Conservation (phyloP, 2,329 filamentous ascomycete species). For the Rhynchosporium graminicola region DNA sequence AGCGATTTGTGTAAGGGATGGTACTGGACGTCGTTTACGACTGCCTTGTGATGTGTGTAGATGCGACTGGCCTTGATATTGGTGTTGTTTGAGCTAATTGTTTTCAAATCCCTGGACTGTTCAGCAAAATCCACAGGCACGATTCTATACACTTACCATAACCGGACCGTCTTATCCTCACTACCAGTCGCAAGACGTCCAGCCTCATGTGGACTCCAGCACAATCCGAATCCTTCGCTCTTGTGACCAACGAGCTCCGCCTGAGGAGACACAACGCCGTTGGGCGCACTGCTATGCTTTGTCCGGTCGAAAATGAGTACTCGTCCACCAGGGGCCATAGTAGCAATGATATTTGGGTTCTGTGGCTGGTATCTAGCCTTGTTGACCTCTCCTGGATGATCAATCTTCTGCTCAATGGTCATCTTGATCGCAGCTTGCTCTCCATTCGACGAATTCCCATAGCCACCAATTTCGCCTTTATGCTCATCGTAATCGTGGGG, state of each 20-base stretch:
- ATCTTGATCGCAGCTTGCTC: conserved; percentile 79
- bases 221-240: conserved; percentile 86
- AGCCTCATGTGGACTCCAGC: conserved; percentile 80
- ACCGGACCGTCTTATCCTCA: conserved; percentile 85
- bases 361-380: conserved; percentile 98
- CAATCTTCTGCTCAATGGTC: conserved; percentile 91
- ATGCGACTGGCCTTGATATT: conserved; percentile 69
- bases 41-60: conserved; percentile 85
- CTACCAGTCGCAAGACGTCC: conserved; percentile 87
- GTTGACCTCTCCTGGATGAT: conserved; percentile 96
- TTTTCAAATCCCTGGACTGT: conserved; percentile 73
- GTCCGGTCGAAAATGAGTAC: conserved; percentile 95
- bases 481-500: conserved; percentile 88
- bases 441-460: conserved; percentile 68
- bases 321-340: conserved; percentile 82
- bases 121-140: conserved; percentile 14
- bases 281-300: conserved; percentile 81
- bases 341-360: conserved; percentile 95
- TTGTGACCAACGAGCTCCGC: conserved; percentile 83
- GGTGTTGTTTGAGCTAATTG: conserved; percentile 69
- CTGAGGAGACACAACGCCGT: conserved; percentile 75
- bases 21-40: conserved; percentile 97
- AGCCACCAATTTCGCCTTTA: conserved; percentile 89
- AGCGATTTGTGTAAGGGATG: conserved; percentile 83
- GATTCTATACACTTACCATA: conserved; percentile 64